Evolutionary conservation across 306 rosid species (phyloP).

Genomic region (Amphicarpaea edgeworthii): DNA sequence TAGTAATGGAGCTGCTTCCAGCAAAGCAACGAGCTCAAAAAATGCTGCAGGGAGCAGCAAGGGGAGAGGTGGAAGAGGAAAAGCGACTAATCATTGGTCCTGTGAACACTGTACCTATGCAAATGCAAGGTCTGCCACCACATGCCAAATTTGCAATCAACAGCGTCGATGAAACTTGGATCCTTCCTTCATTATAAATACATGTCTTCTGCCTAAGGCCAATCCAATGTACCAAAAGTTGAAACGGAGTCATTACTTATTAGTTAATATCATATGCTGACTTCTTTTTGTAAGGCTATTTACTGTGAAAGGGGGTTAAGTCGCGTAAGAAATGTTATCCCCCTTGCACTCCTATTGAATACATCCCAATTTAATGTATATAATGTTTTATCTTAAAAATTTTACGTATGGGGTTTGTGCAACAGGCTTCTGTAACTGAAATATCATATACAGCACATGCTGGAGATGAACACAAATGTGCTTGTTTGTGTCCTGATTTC

Average conservation of each 20-base stretch:
- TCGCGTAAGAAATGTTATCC: constrained; percentile 46
- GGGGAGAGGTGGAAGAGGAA: constrained; percentile 65
- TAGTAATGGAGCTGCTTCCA: constrained; percentile 62
- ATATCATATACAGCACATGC: constrained; percentile 37
- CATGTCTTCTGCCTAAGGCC: constrained; percentile 28
- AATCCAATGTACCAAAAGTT: constrained; percentile 32
- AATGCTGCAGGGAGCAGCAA: constrained; percentile 58
- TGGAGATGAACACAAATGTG: constrained; percentile 53
- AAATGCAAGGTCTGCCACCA: constrained; percentile 50
- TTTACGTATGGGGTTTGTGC: constrained; percentile 47
- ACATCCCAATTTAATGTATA: constrained; percentile 54
- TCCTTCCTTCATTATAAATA: constrained; percentile 28
- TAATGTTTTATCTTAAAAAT: constrained; percentile 43
- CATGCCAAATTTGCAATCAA: constrained; percentile 62
- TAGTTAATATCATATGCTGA: constrained; percentile 29
- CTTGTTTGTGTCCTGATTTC: constrained; percentile 52
- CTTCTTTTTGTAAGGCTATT: constrained; percentile 47
- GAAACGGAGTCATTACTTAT: constrained; percentile 28
- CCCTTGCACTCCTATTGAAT: constrained; percentile 35
- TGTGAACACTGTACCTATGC: constrained; percentile 63
- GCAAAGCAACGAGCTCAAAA: constrained; percentile 62
- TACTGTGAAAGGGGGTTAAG: constrained; percentile 46
- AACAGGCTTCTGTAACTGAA: constrained; percentile 53
- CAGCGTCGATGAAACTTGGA: constrained; percentile 49
- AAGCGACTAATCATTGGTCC: constrained; percentile 51